Conservation (phyloP, 805 yeast genomes). For the Metschnikowia arizonensis region DNA sequence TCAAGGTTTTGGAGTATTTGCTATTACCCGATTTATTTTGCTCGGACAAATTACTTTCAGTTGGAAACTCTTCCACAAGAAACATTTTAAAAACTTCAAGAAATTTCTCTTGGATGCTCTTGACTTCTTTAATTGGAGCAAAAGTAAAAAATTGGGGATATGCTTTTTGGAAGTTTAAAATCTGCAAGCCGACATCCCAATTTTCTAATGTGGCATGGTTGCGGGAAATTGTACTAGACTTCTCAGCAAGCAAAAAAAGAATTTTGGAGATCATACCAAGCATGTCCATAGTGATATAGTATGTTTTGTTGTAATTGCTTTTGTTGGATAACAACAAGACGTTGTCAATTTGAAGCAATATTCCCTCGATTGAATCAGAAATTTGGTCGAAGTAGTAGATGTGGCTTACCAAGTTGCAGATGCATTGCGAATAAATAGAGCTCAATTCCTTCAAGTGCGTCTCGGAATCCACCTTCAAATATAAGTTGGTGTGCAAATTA, state of each 20-base stretch:
- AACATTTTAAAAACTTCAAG: slow-evolving; percentile 36
- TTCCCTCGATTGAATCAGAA: slow-evolving; percentile 71
- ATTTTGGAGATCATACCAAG: slow-evolving; percentile 31
- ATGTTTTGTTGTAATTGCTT: slow-evolving; percentile 13
- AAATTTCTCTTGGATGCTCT: slow-evolving; percentile 37
- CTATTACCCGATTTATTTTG: slow-evolving; percentile 11
- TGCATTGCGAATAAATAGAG: slow-evolving; percentile 48
- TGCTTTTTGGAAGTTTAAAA: slow-evolving; percentile 22
- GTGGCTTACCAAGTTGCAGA: slow-evolving; percentile 70
- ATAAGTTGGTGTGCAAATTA: slow-evolving; percentile 41
- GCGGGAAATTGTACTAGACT: slow-evolving; percentile 36
- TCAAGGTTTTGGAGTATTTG: slow-evolving; percentile 17
- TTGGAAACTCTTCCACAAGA: slow-evolving; percentile 19
- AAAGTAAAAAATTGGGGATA: slow-evolving; percentile 9
- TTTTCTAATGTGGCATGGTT: slow-evolving; percentile 40
- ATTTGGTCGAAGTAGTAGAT: slow-evolving; percentile 84
- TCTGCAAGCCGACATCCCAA: slow-evolving; percentile 41
- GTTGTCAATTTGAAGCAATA: slow-evolving; percentile 45
- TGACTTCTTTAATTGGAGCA: slow-evolving; percentile 22
- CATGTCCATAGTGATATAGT: slow-evolving; percentile 24
- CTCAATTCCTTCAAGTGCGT: slow-evolving; percentile 31
- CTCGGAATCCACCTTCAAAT: slow-evolving; percentile 19
- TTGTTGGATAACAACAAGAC: slow-evolving; percentile 16
- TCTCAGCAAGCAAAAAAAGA: slow-evolving; percentile 29
- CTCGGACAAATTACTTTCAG: slow-evolving; percentile 23